Evolutionary conservation across 768 basidiomycete species (phyloP), one percentile per base, ranked within the genome.

Genomic region (Russula lepida): DNA sequence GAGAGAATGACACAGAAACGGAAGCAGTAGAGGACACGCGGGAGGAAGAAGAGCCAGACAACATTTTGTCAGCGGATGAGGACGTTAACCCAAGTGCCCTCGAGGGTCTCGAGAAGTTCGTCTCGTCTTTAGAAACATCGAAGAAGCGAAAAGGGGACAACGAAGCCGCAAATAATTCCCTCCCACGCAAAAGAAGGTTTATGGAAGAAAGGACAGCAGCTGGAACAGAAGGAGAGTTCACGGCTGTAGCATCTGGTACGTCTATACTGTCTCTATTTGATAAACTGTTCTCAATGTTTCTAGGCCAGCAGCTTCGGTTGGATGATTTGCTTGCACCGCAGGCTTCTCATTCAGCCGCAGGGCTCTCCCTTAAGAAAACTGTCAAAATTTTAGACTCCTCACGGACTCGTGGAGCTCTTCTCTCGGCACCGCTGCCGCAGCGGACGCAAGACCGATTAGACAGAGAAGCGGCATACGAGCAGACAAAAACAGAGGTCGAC

Each of bases 391-490:
- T 92, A 17, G 76, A 77, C 2, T 72, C 78, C 0, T 74, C 80
- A 0, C 76, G 78, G 37, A 86, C 86, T 68, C 77, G 74, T 25
- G 79, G 80, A 63, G 77, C 87, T 0, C 64, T 54, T 6, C 78
- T 95, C 6, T 75, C 91, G 4, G 92, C 91, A 0, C 95, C 95
- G 0, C 76, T 99, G 0, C 92, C 92, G 9, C 85, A 86, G 23
- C 82, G 93, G 33, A 82, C 86, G 0, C 91, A 97, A 71, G 94
- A 97, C 63, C 86, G 89, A 47, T 75, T 98, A 0, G 92, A 97
- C 66, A 85, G 95, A 52, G 86, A 93, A 70, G 95, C 94, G 8
- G 95, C 95, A 0, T 97, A 95, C 70, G 93, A 94, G 68, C 82
- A 89, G 73, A 98, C 95, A 4, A 92, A 91, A 70, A 81, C 83